Base-by-base conservation (phyloP, 2,329 filamentous ascomycete genomes). In the Alternaria sp. region DNA sequence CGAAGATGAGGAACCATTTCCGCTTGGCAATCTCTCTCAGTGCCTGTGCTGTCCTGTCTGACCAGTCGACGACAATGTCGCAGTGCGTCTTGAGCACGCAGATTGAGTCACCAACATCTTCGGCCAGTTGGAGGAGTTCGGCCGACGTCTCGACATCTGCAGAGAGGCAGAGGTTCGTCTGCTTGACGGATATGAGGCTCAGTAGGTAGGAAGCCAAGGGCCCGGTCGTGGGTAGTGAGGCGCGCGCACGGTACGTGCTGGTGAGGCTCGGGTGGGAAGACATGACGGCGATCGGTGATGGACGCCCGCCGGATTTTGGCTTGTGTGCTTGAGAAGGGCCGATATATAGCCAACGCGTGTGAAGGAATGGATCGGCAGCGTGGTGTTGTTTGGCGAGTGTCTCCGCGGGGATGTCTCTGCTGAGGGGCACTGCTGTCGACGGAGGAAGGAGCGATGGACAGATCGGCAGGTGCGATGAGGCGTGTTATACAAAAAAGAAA, bases 1-100 rank as follows among this genome's bases (percentile, higher is more conserved):
- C 85, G 68, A 87, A 87, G 41, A 87, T 79, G 14, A 86, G 63
- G 68, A 87, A 87, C 54, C 79, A 79, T 71, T 85, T 86, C 58
- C 83, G 78, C 69, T 76, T 75, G 3, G 84, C 81, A 46, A 86
- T 80, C 41, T 85, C 84, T 53, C 81, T 77, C 66, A 87, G 72
- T 1, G 81, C 80, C 61, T 80, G 71, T 18, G 85, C 84, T 2
- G 87, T 88, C 61, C 86, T 82, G 63, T 86, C 84, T 14, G 83
- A 84, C 82, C 87, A 89, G 76, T 89, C 87, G 65, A 85, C 83
- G 69, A 89, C 85, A 56, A 87, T 87, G 76, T 89, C 87, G 59
- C 86, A 87, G 71, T 89, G 87, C 5, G 88, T 86, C 76, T 89
- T 87, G 59, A 89, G 80, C 26, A 89, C 77, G 67, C 86, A 87